These are phyloP conservation scores for Catunica adiposa DNA, from an alignment of 2,329 filamentous ascomycete species.

Conservation along the genomic window DNA sequence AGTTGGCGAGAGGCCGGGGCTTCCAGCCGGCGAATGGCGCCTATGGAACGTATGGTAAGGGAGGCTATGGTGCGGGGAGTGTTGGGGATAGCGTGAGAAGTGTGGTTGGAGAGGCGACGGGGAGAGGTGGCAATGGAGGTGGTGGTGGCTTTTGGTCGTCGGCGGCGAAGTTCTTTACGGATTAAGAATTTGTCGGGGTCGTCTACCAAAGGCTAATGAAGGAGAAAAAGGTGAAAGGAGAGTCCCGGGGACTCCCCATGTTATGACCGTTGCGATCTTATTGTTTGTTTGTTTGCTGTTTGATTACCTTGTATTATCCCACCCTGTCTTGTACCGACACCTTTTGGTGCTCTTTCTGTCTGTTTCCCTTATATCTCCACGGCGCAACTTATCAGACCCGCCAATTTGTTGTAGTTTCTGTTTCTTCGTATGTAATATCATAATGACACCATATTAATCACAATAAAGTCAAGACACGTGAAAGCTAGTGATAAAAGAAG, in stretches of 20 bases:
- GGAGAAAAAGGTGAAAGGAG: not conserved
- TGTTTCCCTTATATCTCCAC: slow-evolving; percentile 1
- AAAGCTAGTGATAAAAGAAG: not conserved
- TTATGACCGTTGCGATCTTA: not conserved
- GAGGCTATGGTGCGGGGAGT: not conserved
- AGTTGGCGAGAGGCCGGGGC: slow-evolving; percentile 28
- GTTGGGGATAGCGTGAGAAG: slow-evolving; percentile 4
- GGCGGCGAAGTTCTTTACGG: slow-evolving; percentile 10
- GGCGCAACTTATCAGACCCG: not conserved
- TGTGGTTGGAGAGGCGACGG: slow-evolving; percentile 5
- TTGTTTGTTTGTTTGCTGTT: not conserved
- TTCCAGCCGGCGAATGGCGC: slow-evolving; percentile 17
- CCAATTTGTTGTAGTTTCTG: not conserved
- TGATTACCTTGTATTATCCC: not conserved
- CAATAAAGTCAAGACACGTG: not conserved
- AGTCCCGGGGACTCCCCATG: not conserved
- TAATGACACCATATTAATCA: not conserved
- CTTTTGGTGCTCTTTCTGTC: not conserved
- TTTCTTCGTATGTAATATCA: not conserved
- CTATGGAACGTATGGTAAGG: slow-evolving; percentile 11
- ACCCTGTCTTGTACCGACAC: not conserved
- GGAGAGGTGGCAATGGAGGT: not conserved
- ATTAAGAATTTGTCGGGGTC: not conserved
- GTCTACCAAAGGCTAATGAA: not conserved
- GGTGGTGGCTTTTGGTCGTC: slow-evolving; percentile 7